A percentile compares a stretch with the other conserved stretches of the same genome.
phyloP scores from a whole-genome alignment of 2,329 filamentous ascomycete genomes.

The Fusarium secorum region DNA sequence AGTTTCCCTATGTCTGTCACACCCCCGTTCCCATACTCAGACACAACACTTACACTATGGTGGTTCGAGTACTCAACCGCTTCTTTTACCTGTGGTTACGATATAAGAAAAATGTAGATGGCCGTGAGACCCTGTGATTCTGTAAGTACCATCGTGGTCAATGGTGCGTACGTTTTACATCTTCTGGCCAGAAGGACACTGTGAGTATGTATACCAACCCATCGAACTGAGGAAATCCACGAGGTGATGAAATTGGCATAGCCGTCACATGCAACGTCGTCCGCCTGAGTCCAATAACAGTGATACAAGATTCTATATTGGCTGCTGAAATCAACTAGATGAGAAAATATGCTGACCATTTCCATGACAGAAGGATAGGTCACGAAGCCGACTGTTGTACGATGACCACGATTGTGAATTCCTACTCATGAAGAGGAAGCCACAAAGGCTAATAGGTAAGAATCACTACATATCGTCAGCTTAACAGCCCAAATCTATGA shows the following conservation, averaged over 20 bases:
- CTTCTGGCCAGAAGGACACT: background rate
- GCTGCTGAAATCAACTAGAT: background rate
- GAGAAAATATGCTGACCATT: background rate
- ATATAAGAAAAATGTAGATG: accelerated
- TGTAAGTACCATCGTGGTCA: accelerated
- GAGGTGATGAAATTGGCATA: background rate
- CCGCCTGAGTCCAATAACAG: background rate
- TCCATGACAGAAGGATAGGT: background rate
- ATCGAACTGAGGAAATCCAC: background rate
- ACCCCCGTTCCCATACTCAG: background rate
- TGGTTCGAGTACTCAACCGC: no score
- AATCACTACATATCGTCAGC: accelerated
- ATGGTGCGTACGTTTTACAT: accelerated
- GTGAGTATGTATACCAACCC: background rate
- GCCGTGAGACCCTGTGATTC: accelerated
- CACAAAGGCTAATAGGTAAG: accelerated
- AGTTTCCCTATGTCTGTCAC: background rate
- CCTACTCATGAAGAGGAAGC: background rate
- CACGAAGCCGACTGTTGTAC: background rate
- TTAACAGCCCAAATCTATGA: accelerated
- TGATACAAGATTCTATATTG: accelerated
- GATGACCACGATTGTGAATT: background rate
- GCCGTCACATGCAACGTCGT: background rate
- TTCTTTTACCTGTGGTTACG: accelerated
- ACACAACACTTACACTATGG: background rate